Percentiles rank a stretch among this genome's conserved stretches.
phyloP scores from a whole-genome alignment of 2,329 filamentous ascomycete species.

The Cercospora zeina region DNA sequence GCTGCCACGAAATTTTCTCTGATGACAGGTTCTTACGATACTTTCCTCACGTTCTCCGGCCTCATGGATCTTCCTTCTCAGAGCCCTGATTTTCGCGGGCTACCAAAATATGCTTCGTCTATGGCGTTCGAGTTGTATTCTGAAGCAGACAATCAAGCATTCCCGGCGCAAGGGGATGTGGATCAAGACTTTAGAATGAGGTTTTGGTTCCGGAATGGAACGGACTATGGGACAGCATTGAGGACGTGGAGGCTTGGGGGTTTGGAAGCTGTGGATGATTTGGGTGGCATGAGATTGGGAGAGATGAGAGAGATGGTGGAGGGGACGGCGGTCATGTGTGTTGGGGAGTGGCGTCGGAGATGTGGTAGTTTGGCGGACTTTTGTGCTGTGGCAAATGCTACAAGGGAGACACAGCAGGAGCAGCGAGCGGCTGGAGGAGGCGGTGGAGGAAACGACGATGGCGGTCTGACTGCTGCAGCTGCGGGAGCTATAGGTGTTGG shows the following conservation, averaged over 20 bases:
- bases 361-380: conserved; percentile 18
- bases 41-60: conserved; percentile 19
- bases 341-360: conserved; percentile 13
- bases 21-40: conserved; percentile 19
- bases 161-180: neutral
- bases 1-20: conserved; percentile 13
- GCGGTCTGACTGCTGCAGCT: conserved; percentile 14
- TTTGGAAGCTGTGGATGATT: conserved; percentile 38
- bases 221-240: conserved; percentile 38
- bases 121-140: conserved; percentile 17
- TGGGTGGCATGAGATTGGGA: conserved; percentile 39
- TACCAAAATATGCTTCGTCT: conserved; percentile 13
- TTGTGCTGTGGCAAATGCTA: conserved; percentile 15
- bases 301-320: conserved; percentile 7
- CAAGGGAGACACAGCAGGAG: neutral
- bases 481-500: conserved; percentile 19
- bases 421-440: neutral
- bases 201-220: conserved; percentile 59
- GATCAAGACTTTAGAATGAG: conserved; percentile 54
- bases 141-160: conserved; percentile 3
- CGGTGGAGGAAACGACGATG: neutral
- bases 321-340: conserved; percentile 6
- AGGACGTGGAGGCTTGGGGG: conserved; percentile 54
- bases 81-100: neutral
- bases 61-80: conserved; percentile 1